Evolutionary conservation across 2,329 filamentous ascomycete genomes (phyloP), one percentile per base, ranked within the genome.

Genomic region (Arthroderma sp.): DNA sequence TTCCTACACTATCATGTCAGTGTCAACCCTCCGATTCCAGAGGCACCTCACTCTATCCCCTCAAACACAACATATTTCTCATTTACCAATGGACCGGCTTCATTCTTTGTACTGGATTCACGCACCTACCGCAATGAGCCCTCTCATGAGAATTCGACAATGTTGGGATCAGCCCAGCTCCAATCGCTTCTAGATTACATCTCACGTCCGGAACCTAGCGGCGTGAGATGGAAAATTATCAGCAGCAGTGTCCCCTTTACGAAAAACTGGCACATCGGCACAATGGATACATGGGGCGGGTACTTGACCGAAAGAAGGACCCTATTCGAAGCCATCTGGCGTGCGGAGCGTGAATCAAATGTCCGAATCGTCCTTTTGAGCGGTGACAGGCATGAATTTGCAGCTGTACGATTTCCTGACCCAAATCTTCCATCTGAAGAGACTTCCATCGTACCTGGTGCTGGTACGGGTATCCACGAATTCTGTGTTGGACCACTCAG

Each of bases 381-480:
- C 10, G 91, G 91, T 1, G 91, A 98, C 57, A 74, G 91, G n/a
- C 91, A 98, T 59, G 91, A 98, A 62, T 96, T 96, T 61, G 91
- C 85, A 1, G 88, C 89, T 0, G 96, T 89, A 0, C 79, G 81
- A 0, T 81, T 80, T 55, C 76, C 76, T 6, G 73, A 75, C 9
- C 65, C 62, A 1, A 47, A 51, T 4, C 38, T 6, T 47, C 55
- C 27, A 43, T 56, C 15, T 31, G 48, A 39, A 4, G 49, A 44
- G 6, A 27, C 42, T n/a, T 49, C 45, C n/a, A 47, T n/a, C 50
- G 50, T 32, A 47, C 49, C 37, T 44, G 46, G 51, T 15, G 50
- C 53, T 2, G 62, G 57, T 4, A 46, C 53, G 71, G 49, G 69
- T 53, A 43, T 93, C 0, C 82, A 94, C 55, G 91, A 98, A 61